Percentiles rank a stretch among this genome's conserved stretches.
phyloP scores from a whole-genome alignment of 345 rosid species.

The Populus deltoides region DNA sequence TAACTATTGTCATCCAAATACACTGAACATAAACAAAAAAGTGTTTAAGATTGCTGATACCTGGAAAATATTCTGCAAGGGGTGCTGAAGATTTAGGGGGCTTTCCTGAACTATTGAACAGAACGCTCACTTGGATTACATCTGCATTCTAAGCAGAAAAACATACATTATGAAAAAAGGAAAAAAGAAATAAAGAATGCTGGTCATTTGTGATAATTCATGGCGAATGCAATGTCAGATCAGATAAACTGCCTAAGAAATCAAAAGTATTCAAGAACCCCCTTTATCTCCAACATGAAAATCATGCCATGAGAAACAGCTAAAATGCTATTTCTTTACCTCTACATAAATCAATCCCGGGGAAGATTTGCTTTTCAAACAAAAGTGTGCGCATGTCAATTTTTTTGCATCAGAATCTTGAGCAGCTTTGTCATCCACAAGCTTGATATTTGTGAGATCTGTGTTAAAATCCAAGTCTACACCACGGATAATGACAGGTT shows the following conservation, averaged over 20 bases:
- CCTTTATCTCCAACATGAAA: neutral
- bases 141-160: conserved; percentile 81
- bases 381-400: conserved; percentile 58
- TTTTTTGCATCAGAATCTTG: conserved; percentile 36
- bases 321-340: conserved; percentile 41
- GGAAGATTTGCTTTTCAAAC: conserved; percentile 43
- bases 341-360: conserved; percentile 46
- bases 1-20: neutral
- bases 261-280: neutral
- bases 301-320: neutral
- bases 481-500: conserved; percentile 52
- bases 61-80: conserved; percentile 68
- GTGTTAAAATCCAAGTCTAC: conserved; percentile 51
- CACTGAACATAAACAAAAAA: conserved; percentile 6
- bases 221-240: conserved; percentile 4
- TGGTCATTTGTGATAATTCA: conserved; percentile 6
- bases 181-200: conserved; percentile 14
- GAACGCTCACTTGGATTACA: conserved; percentile 58
- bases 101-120: conserved; percentile 59
- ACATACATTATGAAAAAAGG: conserved; percentile 8
- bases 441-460: conserved; percentile 43
- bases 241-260: conserved; percentile 1
- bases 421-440: conserved; percentile 32
- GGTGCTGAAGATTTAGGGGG: conserved; percentile 48
- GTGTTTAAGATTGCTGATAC: conserved; percentile 30